Conservation (phyloP, 1,284 basidiomycete genomes). For the Spongiforma sp. region DNA sequence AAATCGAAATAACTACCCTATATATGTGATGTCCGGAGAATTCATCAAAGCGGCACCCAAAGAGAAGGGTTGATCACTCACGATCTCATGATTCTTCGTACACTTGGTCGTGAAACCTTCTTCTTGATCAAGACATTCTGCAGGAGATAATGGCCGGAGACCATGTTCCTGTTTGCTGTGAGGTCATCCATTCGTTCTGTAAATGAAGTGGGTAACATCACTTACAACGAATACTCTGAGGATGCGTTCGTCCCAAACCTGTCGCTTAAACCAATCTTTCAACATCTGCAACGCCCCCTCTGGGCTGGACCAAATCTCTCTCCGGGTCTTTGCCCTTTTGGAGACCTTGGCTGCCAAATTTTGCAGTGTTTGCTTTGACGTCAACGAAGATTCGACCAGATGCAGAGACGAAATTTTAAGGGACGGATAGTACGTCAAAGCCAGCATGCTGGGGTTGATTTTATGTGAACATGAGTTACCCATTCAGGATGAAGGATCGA, state of each 20-base stretch:
- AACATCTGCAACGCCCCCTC: slow-evolving; percentile 3
- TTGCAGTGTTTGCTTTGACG: background rate
- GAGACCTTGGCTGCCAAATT: background rate
- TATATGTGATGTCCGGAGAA: background rate
- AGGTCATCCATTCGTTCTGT: background rate
- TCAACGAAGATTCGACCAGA: slow-evolving; percentile 3
- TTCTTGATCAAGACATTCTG: slow-evolving; percentile 2
- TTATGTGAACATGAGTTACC: background rate
- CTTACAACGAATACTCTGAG: slow-evolving; percentile 1
- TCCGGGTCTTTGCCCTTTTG: background rate
- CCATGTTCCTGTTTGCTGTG: slow-evolving; percentile 6
- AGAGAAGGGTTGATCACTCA: too few species aligned
- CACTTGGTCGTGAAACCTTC: slow-evolving; percentile 11
- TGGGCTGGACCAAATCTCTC: slow-evolving; percentile 4
- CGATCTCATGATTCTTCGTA: too few species aligned
- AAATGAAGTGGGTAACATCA: background rate
- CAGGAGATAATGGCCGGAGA: slow-evolving; percentile 12
- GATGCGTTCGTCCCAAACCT: too few species aligned
- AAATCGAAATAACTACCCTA: background rate
- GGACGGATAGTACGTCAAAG: background rate
- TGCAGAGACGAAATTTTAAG: slow-evolving; percentile 12
- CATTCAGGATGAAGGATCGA: background rate
- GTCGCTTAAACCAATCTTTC: background rate
- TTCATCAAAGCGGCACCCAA: too few species aligned
- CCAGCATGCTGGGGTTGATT: background rate